Conservation (phyloP, 192 early-diverging fungal species). For the Thamnidium elegans region DNA sequence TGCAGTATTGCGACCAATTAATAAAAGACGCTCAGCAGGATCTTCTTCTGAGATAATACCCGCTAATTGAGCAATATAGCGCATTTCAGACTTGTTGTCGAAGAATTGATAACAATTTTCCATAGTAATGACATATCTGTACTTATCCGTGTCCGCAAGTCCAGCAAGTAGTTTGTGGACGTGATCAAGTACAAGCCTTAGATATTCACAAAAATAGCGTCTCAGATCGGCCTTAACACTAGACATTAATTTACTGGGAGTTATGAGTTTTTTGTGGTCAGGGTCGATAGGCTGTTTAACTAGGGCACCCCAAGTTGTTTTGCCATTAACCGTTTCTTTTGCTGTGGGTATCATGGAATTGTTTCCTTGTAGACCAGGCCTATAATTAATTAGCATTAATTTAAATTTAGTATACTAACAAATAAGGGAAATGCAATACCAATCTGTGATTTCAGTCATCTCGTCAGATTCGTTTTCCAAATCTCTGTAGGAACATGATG, state of each 20-base stretch:
- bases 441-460: neutral
- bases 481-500: neutral
- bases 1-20: constrained; percentile 43
- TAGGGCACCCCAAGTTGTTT: neutral
- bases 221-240: neutral
- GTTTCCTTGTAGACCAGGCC: no score
- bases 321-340: neutral
- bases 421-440: neutral
- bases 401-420: no score
- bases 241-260: neutral
- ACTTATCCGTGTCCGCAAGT: neutral
- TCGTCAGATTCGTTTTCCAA: neutral
- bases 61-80: constrained; percentile 37
- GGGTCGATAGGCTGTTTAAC: neutral
- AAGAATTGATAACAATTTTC: constrained; percentile 11
- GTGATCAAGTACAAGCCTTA: neutral
- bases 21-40: constrained; percentile 35
- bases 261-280: neutral
- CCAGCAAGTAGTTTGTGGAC: neutral
- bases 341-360: neutral
- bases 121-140: constrained; percentile 8
- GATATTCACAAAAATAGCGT: neutral
- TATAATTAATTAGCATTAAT: no score
- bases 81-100: constrained; percentile 36
- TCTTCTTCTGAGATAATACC: constrained; percentile 33